Conservation (phyloP, 192 early-diverging fungal species). For the Coemansia sp. region DNA sequence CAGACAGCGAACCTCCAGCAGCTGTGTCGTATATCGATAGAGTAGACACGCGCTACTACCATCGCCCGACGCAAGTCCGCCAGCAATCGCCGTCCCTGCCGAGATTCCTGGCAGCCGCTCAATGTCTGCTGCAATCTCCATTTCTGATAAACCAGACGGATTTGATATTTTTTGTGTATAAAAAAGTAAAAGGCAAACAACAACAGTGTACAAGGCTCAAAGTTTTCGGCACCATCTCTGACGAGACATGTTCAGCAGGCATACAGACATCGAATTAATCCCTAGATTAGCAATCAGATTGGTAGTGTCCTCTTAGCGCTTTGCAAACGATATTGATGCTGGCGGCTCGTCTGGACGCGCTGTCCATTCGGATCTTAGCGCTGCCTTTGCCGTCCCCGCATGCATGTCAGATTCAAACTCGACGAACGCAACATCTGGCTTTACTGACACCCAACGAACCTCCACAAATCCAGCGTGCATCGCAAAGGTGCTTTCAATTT, state of each 20-base stretch:
- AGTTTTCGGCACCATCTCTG: not conserved
- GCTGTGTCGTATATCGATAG: constrained; percentile 29
- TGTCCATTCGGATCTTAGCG: constrained; percentile 26
- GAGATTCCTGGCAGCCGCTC: constrained; percentile 25
- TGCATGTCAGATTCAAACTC: constrained; percentile 89
- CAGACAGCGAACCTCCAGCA: constrained; percentile 38
- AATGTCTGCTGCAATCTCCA: constrained; percentile 33
- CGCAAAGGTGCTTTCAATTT: constrained; percentile 62
- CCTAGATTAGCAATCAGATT: not conserved
- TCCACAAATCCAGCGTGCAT: constrained; percentile 88
- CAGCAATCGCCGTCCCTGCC: constrained; percentile 7
- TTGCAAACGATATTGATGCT: constrained; percentile 36
- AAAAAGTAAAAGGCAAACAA: not conserved
- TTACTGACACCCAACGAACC: constrained; percentile 89
- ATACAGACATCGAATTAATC: not conserved
- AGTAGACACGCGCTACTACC: constrained; percentile 12
- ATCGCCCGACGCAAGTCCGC: constrained; percentile 18
- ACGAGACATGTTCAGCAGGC: not conserved
- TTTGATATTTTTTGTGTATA: not conserved
- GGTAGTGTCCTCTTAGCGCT: constrained; percentile 6
- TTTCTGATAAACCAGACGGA: not conserved
- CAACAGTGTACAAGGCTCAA: constrained; percentile 1
- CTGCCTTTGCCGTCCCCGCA: constrained; percentile 73
- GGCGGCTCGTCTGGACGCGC: constrained; percentile 14
- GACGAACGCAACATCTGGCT: constrained; percentile 93